Base-by-base conservation (phyloP, 2,329 filamentous ascomycete species). In the Teratosphaeria epicoccoides region DNA sequence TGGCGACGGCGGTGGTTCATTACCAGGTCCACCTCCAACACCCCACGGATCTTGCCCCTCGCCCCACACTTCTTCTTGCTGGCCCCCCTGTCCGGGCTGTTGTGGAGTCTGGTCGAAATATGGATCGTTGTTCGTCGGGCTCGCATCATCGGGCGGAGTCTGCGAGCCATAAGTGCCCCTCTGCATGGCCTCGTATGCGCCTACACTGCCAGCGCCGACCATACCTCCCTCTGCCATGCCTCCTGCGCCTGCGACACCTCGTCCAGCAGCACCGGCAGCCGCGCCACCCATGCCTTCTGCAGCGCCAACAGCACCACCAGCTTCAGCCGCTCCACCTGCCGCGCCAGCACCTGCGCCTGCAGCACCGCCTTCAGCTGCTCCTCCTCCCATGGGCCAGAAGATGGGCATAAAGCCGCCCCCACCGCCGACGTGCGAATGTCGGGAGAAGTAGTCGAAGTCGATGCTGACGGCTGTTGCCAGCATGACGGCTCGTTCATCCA, bases 401-500 rank as follows among this genome's bases (percentile, higher is more conserved):
- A 81, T 61, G 0, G 80, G 80, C 62, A 82, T 72, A 37, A 75
- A 72, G 1, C 75, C 70, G 14, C 73, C 67, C 14, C 68, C 62
- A 14, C 53, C 68, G 9, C 72, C 72, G 2, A 68, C 63, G 17
- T 70, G 65, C 49, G 77, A 80, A 55, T 83, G 78, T 1, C 80
- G 72, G 52, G 79, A 83, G 68, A 84, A 84, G 65, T 84, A 84
- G 62, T 84, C 81, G 54, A 83, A 84, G 60, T 84, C 81, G 46
- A 84, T 75, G 51, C 73, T 80, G 11, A 84, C 80, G 6, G 81
- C 81, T 0, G 81, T 82, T 9, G 81, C 80, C 7, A 84, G 72
- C 80, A 84, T 83, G 24, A 83, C 74, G 2, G 81, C 81, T 49
- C 81, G 73, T 63, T 84, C 80, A 59, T 84, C 81, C 2, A 84